Percentiles rank a stretch among this genome's conserved stretches.
phyloP scores from a whole-genome alignment of 768 basidiomycete genomes.

The Lenzites betulinus region DNA sequence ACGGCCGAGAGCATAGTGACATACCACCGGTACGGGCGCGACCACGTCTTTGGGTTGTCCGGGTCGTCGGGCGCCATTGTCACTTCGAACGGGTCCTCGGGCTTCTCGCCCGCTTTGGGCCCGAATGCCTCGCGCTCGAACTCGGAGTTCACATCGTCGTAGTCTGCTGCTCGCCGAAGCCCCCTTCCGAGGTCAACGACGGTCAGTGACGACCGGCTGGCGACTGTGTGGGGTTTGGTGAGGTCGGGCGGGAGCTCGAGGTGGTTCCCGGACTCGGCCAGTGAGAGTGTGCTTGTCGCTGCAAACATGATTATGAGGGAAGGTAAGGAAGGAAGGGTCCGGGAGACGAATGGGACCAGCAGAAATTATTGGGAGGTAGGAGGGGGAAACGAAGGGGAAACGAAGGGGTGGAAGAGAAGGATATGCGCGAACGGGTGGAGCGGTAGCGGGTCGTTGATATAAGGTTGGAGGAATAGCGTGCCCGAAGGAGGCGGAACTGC shows the following conservation, averaged over 20 bases:
- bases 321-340: too few relatives aligned
- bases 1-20: slow-evolving; percentile 28
- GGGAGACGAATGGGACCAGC: too few relatives aligned
- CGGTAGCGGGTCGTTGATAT: not conserved
- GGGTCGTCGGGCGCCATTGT: slow-evolving; percentile 26
- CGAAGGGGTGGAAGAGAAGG: not conserved
- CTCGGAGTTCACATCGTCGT: slow-evolving; percentile 23
- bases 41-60: slow-evolving; percentile 29
- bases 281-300: too few relatives aligned
- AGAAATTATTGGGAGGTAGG: too few relatives aligned
- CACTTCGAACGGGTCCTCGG: slow-evolving; percentile 29
- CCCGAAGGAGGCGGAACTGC: not conserved
- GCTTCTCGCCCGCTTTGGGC: slow-evolving; percentile 28
- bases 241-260: not conserved
- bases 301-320: too few relatives aligned
- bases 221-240: not conserved
- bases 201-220: slow-evolving; percentile 20
- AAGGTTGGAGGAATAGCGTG: not conserved
- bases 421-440: not conserved
- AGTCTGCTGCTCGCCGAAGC: not conserved
- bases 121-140: slow-evolving; percentile 30
- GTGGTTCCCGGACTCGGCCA: not conserved
- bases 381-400: too few relatives aligned
- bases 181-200: slow-evolving; percentile 18
- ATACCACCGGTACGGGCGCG: slow-evolving; percentile 28